Base-by-base conservation (phyloP, 176 grass and related monocot genomes). In the Musa schizocarpa region DNA sequence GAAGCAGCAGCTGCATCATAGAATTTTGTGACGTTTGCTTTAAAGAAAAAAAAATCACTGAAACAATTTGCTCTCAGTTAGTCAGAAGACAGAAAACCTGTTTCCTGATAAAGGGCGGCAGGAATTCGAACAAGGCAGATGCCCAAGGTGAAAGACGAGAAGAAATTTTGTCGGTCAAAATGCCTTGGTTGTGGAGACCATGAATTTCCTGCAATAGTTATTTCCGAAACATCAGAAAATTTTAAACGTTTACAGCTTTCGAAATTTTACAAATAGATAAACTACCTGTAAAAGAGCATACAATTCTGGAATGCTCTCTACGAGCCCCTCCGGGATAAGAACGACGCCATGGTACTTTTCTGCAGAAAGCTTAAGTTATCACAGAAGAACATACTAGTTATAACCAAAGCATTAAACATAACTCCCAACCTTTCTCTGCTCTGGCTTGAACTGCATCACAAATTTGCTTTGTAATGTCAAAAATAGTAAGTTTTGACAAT, bases 201-300 rank as follows among this genome's bases (percentile, higher is more conserved):
- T 75, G 86, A 65, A 92, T 92, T 87, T 92, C 90, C 90, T 92
- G 68, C 13, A 73, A 13, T 51, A 21, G 19, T 62, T 64, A 11
- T 72, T 72, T 13, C 29, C 14, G 64, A 52, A 11, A 52, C 11
- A 64, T 51, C 16, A 49, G n/a, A 13, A 9, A 14, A 43, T 49
- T 20, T 5, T 6, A 43, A 43, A 43, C 4, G 4, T 43, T 43
- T 43, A 43, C 34, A 43, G 34, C 34, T 43, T 43, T 43, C 34
- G 34, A 43, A 21, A 21, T 4, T 52, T n/a, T 52, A 65, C 74
- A 59, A 54, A 81, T 76, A 65, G 13, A 25, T 0, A 83, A 72
- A 78, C 68, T 86, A 92, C 90, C 90, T 92, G 90, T 64, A 92
- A 75, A 61, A 92, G 86, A 9, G 86, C 86, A 80, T 92, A 92